phyloP scores from a whole-genome alignment of 2,329 filamentous ascomycete genomes.

The Cryphonectria radicalis region DNA sequence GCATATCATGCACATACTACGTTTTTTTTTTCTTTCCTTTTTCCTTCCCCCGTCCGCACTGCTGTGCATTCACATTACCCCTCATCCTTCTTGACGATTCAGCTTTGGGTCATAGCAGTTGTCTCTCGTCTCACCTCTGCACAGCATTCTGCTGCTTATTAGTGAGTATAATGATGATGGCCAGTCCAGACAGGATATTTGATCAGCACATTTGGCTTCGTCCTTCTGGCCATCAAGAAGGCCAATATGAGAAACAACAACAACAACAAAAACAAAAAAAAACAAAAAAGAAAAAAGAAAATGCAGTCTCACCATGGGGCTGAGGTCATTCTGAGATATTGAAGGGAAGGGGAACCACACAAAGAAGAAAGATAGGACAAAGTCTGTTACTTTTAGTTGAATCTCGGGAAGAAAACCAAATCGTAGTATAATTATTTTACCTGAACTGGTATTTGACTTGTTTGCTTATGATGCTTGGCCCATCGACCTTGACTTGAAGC shows the following conservation, averaged over 20 bases:
- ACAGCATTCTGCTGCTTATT: neutral
- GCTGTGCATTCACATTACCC: neutral
- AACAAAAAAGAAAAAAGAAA: no score
- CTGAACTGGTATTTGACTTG: neutral
- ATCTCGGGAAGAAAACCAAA: neutral
- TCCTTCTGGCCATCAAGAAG: neutral
- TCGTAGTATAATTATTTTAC: neutral
- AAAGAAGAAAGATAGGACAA: neutral
- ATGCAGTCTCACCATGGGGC: neutral
- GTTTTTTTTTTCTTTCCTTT: neutral
- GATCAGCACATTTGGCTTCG: neutral
- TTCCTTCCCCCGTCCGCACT: neutral
- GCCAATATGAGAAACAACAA: neutral
- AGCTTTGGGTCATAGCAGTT: neutral
- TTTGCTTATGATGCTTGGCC: neutral
- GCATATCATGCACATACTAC: constrained; percentile 3
- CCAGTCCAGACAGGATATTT: constrained; percentile 6
- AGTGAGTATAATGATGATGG: constrained; percentile 18
- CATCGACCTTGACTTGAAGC: no score
- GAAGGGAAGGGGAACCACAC: neutral
- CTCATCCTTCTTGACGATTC: neutral
- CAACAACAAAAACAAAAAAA: neutral
- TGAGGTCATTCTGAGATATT: neutral
- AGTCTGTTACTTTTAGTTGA: neutral
- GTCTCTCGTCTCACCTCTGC: constrained; percentile 2